Base-by-base conservation (phyloP, 495 filamentous ascomycete species). In the Penicillium pancosmium region DNA sequence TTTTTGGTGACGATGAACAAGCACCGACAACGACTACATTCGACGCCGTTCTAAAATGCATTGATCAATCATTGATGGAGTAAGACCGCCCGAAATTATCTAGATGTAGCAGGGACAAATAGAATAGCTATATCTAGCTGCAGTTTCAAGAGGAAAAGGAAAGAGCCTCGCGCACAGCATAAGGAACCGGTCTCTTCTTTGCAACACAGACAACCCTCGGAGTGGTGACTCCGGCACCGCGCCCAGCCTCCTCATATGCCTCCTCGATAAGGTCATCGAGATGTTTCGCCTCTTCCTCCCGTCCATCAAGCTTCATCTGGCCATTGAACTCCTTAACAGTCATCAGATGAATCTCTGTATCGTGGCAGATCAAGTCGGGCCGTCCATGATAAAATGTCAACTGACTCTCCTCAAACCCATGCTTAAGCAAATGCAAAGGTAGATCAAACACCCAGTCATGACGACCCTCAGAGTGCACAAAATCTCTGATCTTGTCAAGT, bases 361-460 rank as follows among this genome's bases (percentile, higher is more conserved):
- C 35, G 34, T 59, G 15, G 38, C 21, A 31, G n/a, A 56, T 49
- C 38, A 65, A 49, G 13, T 61, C 63, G 18, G 16, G 16, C 13
- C 55, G 44, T 19, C 50, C 63, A 18, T 40, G 35, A 50, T 52
- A 65, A 34, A 33, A 40, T 13, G 38, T 40, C 23, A 59, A 41
- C 25, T 46, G 51, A 3, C 23, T 47, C 18, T 60, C 56, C n/a
- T 33, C 44, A 55, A 66, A 66, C n/a, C 63, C 63, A 19, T 60
- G 21, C 19, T 55, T 43, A 3, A 31, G n/a, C 21, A 66, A n/a
- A 25, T 43, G 27, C 44, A 19, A 19, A 4, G 56, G 47, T 2
- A 66, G 44, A 27, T 55, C 50, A 31, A 66, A 31, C 0, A 59
- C 53, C 63, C 60, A 66, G 33, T 66, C 63, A 60, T 66, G 63